Evolutionary conservation across 1,284 basidiomycete species (phyloP).

Genomic region (Malassezia caprae): DNA sequence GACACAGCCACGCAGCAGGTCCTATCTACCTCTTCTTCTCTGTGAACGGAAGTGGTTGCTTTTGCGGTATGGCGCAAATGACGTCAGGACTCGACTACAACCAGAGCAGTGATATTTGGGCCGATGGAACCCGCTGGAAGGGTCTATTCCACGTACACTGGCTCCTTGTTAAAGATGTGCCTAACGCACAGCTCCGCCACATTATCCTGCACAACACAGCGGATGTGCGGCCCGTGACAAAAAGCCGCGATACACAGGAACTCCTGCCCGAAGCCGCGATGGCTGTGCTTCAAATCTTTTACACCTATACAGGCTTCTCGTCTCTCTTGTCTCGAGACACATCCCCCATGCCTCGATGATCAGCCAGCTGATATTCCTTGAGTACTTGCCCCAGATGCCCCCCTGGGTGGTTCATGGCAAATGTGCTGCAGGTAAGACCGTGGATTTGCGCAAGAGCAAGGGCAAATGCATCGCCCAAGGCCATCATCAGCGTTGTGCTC

Average conservation of each 20-base stretch:
- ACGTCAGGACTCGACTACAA: constrained; percentile 40
- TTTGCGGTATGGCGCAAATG: constrained; percentile 47
- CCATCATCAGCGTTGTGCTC: constrained; percentile 48
- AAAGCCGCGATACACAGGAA: constrained; percentile 46
- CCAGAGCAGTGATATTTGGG: constrained; percentile 39
- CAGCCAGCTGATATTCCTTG: background rate
- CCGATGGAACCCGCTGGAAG: constrained; percentile 46
- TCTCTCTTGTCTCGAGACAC: background rate
- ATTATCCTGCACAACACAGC: constrained; percentile 30
- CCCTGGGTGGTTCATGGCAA: constrained; percentile 48
- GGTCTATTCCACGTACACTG: constrained; percentile 44
- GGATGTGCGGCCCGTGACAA: constrained; percentile 43
- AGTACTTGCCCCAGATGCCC: constrained; percentile 43
- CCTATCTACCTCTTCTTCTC: constrained; percentile 47
- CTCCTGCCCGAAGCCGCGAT: constrained; percentile 29
- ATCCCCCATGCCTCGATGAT: background rate
- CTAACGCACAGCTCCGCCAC: constrained; percentile 39
- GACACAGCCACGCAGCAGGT: constrained; percentile 18
- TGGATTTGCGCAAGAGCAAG: constrained; percentile 34
- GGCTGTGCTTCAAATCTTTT: constrained; percentile 36
- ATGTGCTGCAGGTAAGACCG: constrained; percentile 29
- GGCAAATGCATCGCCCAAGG: constrained; percentile 49
- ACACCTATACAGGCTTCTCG: background rate
- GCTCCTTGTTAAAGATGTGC: constrained; percentile 46
- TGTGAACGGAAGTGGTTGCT: constrained; percentile 44